Percentiles rank a stretch among this genome's conserved stretches.
Evolutionary conservation across 495 filamentous ascomycete species (phyloP).

Genomic region (Apiosordaria backusii): DNA sequence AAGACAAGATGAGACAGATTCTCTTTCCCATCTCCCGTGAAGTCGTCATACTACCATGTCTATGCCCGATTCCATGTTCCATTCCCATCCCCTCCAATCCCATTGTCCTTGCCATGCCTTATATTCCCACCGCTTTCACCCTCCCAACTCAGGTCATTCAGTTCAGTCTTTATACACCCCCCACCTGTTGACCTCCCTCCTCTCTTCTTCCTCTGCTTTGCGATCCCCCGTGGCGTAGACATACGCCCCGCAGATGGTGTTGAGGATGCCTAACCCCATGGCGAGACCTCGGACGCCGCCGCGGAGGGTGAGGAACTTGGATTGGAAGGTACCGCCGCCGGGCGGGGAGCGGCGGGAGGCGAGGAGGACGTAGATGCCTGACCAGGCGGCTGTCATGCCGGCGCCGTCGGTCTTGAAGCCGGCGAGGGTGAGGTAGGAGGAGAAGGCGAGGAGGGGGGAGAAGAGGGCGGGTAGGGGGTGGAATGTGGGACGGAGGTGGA

Average conservation of each 20-base stretch:
- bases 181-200: constrained; percentile 47
- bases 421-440: constrained; percentile 76
- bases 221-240: constrained; percentile 65
- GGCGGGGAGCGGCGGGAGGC: constrained; percentile 62
- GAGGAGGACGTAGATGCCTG: constrained; percentile 75
- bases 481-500: constrained; percentile 72
- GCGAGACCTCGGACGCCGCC: constrained; percentile 69
- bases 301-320: constrained; percentile 58
- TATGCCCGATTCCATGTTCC: not conserved
- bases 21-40: too few species aligned
- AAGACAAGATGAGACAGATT: not conserved
- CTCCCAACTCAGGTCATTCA: too few species aligned
- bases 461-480: constrained; percentile 75
- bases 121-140: too few species aligned
- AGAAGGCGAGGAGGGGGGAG: constrained; percentile 79
- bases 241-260: constrained; percentile 66
- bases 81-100: too few species aligned
- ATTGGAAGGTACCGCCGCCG: constrained; percentile 36
- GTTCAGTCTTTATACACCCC: constrained; percentile 18
- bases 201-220: constrained; percentile 44
- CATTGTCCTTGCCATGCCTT: too few species aligned
- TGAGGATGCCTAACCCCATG: constrained; percentile 65
- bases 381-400: constrained; percentile 82
- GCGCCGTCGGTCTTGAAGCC: constrained; percentile 78
- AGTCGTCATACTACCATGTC: too few species aligned